These are phyloP conservation scores for Albugo laibachii DNA, from an alignment of 352 stramenopile species.

Conservation along the genomic window DNA sequence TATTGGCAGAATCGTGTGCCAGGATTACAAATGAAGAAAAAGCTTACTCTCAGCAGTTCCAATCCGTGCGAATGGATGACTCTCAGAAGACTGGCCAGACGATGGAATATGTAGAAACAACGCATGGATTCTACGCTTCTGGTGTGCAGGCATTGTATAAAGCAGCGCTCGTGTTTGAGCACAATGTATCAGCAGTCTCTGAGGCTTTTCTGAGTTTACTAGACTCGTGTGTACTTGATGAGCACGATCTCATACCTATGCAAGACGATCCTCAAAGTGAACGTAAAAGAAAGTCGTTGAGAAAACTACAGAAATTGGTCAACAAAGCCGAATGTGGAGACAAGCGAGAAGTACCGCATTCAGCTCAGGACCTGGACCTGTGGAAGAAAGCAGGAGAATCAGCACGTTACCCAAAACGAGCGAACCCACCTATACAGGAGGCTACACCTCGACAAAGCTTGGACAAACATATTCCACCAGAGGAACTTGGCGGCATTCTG, in stretches of 20 bases:
- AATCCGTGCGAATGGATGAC: no score
- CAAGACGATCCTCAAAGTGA: slow-evolving; percentile 3
- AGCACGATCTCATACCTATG: slow-evolving; percentile 18
- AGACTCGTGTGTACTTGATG: slow-evolving; percentile 35
- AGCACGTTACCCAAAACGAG: slow-evolving; percentile 25
- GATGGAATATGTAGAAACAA: no score
- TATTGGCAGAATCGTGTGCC: no score
- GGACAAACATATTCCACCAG: no score
- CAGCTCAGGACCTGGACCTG: slow-evolving; percentile 22
- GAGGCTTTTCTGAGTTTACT: slow-evolving; percentile 22
- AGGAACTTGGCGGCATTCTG: no score
- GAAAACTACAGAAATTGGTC: slow-evolving; percentile 35
- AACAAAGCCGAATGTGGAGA: slow-evolving; percentile 34
- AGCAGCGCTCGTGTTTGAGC: slow-evolving; percentile 22
- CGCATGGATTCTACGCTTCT: no score
- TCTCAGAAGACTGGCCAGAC: no score
- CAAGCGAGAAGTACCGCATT: slow-evolving; percentile 23
- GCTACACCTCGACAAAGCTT: no score
- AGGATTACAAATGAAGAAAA: no score
- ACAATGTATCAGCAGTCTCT: slow-evolving; percentile 23
- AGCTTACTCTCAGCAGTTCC: no score
- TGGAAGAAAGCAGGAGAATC: slow-evolving; percentile 21
- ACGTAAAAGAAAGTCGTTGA: slow-evolving; percentile 52
- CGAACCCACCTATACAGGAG: slow-evolving; percentile 20
- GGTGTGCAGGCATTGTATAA: no score